Evolutionary conservation across 345 rosid species (phyloP).

Genomic region (Schrenkiella parvula): DNA sequence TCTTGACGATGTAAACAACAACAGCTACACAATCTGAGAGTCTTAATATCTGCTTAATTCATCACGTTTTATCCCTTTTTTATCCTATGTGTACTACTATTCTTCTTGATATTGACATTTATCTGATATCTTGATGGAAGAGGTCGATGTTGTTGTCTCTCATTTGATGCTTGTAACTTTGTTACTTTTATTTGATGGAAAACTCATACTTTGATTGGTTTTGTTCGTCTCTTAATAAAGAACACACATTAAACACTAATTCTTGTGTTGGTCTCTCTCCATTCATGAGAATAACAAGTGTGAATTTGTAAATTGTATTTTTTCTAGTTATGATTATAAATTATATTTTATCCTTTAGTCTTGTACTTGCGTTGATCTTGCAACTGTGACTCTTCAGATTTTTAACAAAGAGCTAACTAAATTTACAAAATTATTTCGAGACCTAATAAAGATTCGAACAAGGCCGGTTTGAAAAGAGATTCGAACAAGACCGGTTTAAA

Average conservation of each 20-base stretch:
- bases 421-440: no score
- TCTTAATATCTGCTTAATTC: not conserved
- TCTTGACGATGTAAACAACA: slow-evolving; percentile 42
- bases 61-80: not conserved
- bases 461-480: no score
- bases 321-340: no score
- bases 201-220: slow-evolving; percentile 10
- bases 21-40: slow-evolving; percentile 30
- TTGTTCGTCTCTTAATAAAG: not conserved
- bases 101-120: slow-evolving; percentile 21
- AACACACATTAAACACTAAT: not conserved
- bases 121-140: slow-evolving; percentile 14
- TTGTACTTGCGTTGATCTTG: no score
- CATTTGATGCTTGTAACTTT: slow-evolving; percentile 3
- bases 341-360: no score
- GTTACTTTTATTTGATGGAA: slow-evolving; percentile 17
- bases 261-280: no score
- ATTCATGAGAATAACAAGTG: no score
- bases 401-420: no score
- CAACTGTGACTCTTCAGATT: no score
- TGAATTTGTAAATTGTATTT: no score
- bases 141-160: slow-evolving; percentile 23
- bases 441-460: no score
- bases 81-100: not conserved
- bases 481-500: no score